Percentiles rank a stretch among this genome's conserved stretches.
Conservation (phyloP, 345 rosid genomes). For the Eutrema heterophyllum region DNA sequence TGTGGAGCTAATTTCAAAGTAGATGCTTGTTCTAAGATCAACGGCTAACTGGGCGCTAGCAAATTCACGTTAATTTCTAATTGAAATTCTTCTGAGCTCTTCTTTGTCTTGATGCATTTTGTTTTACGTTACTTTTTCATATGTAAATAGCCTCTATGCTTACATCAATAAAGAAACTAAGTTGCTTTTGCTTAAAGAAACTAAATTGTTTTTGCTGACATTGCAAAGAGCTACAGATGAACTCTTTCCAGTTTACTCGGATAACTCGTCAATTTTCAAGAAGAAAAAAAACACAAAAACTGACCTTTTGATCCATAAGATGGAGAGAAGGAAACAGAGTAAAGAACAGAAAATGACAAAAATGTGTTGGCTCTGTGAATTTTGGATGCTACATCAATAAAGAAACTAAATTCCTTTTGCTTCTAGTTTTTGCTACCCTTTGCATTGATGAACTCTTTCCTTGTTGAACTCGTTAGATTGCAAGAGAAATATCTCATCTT, state of each 20-base stretch:
- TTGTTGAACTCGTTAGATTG: not conserved
- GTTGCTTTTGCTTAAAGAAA: too few species aligned
- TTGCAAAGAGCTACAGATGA: not conserved
- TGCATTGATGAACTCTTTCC: not conserved
- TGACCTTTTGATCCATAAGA: too few species aligned
- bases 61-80: conserved; percentile 27
- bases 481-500: not conserved
- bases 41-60: conserved; percentile 66
- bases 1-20: conserved; percentile 93
- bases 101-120: not conserved
- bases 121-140: not conserved
- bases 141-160: not conserved
- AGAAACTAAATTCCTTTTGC: not conserved
- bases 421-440: not conserved
- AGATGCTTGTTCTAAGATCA: conserved; percentile 54
- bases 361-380: too few species aligned
- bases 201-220: not conserved
- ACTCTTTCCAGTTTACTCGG: not conserved
- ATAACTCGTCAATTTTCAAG: not conserved
- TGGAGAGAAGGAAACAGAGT: too few species aligned
- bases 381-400: not conserved
- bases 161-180: not conserved
- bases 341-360: too few species aligned
- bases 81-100: not conserved
- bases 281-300: not conserved